Conservation (phyloP, 176 grass and related monocot genomes). For the Lolium rigidum region DNA sequence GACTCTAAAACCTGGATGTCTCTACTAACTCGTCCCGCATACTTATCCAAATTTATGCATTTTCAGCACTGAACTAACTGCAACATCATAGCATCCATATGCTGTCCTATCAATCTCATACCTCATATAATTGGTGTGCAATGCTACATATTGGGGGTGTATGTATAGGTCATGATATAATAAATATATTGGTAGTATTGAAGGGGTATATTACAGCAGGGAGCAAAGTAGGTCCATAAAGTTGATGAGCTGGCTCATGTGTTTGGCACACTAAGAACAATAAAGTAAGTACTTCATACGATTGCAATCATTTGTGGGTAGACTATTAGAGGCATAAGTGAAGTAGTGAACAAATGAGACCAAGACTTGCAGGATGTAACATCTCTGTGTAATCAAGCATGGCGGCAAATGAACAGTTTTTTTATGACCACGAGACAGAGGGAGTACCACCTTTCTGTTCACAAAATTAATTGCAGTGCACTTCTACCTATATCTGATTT, state of each 20-base stretch:
- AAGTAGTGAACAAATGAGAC: neutral
- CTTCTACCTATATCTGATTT: neutral
- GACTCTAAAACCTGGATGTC: neutral
- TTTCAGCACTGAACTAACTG: slow-evolving; percentile 12
- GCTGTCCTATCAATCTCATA: neutral
- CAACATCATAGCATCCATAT: slow-evolving; percentile 15
- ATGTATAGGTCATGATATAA: neutral
- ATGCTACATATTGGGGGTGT: neutral
- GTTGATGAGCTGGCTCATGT: neutral
- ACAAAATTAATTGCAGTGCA: neutral
- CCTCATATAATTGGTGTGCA: slow-evolving; percentile 6
- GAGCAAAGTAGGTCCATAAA: slow-evolving; percentile 1
- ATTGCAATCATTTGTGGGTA: neutral
- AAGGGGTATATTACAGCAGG: neutral
- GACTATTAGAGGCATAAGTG: neutral
- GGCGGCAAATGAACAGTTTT: neutral
- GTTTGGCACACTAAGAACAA: too few relatives aligned
- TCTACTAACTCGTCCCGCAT: neutral
- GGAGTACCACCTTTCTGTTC: neutral
- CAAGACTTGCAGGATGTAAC: neutral
- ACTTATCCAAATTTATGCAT: neutral
- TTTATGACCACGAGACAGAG: neutral
- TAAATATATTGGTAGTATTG: neutral
- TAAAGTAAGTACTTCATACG: neutral
- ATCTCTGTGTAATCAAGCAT: slow-evolving; percentile 10